Conservation (phyloP, 2,329 filamentous ascomycete genomes). For the Penicillium griseofulvum region DNA sequence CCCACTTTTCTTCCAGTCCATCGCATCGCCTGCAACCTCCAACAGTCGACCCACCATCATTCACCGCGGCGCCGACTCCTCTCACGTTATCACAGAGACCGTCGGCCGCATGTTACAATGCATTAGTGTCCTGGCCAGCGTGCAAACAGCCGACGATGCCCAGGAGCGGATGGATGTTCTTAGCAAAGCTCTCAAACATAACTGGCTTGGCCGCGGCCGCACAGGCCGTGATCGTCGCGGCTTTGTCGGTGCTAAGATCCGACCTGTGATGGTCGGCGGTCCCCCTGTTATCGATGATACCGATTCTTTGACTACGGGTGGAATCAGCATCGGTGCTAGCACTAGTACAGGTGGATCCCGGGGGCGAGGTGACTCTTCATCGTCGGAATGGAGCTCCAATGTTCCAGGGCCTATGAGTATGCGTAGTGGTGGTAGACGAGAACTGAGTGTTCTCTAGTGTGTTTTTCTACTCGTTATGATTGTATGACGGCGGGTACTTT, state of each 20-base stretch:
- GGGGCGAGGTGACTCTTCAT: constrained; percentile 21
- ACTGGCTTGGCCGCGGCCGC: constrained; percentile 88
- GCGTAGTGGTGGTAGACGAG: constrained; percentile 25
- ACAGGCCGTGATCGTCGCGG: constrained; percentile 87
- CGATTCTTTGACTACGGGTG: constrained; percentile 23
- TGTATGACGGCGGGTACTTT: constrained; percentile 7
- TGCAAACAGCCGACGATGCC: constrained; percentile 68
- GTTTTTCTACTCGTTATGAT: constrained; percentile 11
- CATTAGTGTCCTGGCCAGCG: constrained; percentile 80
- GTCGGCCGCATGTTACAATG: constrained; percentile 96
- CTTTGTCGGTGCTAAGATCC: constrained; percentile 70
- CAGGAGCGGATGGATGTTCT: constrained; percentile 80
- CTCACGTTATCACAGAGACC: constrained; percentile 82
- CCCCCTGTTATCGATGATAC: constrained; percentile 28
- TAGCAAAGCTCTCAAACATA: constrained; percentile 85
- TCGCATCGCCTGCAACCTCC: constrained; percentile 36
- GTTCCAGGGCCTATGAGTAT: constrained; percentile 18
- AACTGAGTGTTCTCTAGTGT: constrained; percentile 32
- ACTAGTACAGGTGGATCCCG: constrained; percentile 23
- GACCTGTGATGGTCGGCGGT: constrained; percentile 31
- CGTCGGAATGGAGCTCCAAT: constrained; percentile 23
- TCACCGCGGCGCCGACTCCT: constrained; percentile 45
- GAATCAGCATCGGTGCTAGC: constrained; percentile 24
- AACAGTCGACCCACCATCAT: constrained; percentile 34
- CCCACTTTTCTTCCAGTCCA: constrained; percentile 43